phyloP scores from a whole-genome alignment of 306 rosid genomes.

The Mimosa pudica region DNA sequence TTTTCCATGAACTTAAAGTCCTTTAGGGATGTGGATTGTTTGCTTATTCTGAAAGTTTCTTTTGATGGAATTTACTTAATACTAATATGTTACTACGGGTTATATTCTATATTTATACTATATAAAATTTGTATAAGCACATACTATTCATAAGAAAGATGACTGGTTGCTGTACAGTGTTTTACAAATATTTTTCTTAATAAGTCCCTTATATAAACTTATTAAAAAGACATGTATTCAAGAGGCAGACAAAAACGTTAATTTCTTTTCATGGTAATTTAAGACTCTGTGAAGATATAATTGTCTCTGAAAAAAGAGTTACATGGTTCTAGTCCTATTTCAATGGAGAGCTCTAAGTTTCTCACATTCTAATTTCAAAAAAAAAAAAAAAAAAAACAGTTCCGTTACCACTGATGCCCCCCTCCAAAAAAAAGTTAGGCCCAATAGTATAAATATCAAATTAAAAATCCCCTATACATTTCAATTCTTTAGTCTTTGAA shows the following conservation, averaged over 20 bases:
- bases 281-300: not conserved
- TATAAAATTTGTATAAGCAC: not conserved
- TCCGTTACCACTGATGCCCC: not conserved
- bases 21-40: not conserved
- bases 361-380: not conserved
- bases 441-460: no score
- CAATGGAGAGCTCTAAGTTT: not conserved
- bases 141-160: not conserved
- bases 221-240: not conserved
- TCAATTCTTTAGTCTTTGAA: no score
- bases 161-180: not conserved
- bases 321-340: no score
- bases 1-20: conserved; percentile 18
- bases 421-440: not conserved
- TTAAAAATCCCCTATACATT: no score
- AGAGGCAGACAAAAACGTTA: not conserved
- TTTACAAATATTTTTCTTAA: not conserved
- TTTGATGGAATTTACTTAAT: not conserved
- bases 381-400: no score
- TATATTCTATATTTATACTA: not conserved
- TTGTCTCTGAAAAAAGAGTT: no score
- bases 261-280: not conserved
- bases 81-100: not conserved
- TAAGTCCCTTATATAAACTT: not conserved
- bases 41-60: not conserved